Evolutionary conservation across 805 yeast species (phyloP), one percentile per base, ranked within the genome.

Genomic region (Torulaspora quercuum): DNA sequence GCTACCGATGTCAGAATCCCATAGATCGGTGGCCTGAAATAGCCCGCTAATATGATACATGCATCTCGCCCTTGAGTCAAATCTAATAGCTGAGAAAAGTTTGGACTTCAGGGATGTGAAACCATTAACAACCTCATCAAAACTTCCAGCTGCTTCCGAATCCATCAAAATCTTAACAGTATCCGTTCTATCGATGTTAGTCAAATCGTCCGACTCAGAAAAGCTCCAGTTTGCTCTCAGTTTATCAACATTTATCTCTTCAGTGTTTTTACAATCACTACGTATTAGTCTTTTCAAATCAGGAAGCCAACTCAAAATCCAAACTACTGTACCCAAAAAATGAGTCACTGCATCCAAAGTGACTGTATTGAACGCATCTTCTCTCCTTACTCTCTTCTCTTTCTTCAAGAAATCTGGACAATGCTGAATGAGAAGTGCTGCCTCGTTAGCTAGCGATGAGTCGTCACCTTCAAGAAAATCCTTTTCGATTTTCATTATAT

Each of bases 271-370:
- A 5, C 23, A 33, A 15, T 25, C 23, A 13, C 34, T 10, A 11
- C 46, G 46, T 5, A 63, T 55, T 6, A 65, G 67, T 35, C 73
- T 72, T 36, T 73, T 66, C 52, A 79, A 59, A 4, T 52, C 52
- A 0, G 84, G 81, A 28, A 84, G 65, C 83, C 88, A 80, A 11
- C 64, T 49, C 25, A 75, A 56, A 3, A 79, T 62, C 78, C 87
- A 76, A 11, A 68, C 61, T 1, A 80, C 46, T 3, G 82, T 73
- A 9, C 73, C 65, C 12, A 78, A 62, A 28, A 84, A 62, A 35
- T 76, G 62, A 8, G 80, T 65, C 3, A 79, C 64, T 13, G 72
- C 68, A 31, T 69, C 69, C 45, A 79, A 68, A 9, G 75, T 65
- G 9, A 70, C 70, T 11, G 64, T 55, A 42, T 77, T 84, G 28